Base-by-base conservation (phyloP, 768 basidiomycete genomes). In the Phaeotremella fagi region DNA sequence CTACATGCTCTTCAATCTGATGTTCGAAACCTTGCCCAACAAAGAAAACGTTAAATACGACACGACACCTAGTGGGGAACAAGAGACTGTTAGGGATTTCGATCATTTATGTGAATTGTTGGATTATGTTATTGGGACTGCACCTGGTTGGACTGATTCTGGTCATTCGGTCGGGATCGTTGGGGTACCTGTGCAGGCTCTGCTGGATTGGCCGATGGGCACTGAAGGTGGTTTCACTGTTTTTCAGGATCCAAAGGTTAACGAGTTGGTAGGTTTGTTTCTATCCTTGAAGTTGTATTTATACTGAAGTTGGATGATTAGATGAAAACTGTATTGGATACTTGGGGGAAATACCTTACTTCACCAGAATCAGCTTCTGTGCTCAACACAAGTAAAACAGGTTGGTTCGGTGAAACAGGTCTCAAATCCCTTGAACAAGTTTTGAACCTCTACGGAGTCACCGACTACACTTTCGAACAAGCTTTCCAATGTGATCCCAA, bases 391-490 rank as follows among this genome's bases (percentile, higher is more conserved):
- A 64, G 62, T 16, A 59, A 70, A 0, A 67, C 73, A n/a, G 80
- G 80, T 0, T 84, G 82, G 83, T 79, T 84, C 58, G 74, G 78
- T 5, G 54, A 60, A 0, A 51, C 64, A 1, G 81, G 78, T 0
- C 23, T 70, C n/a, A 47, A 56, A 18, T 43, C 55, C 0, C 50
- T 75, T 3, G 65, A 64, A 35, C 44, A 61, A 18, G 75, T 75
- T 18, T 72, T 64, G 35, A 74, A 74, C 54, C 26, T 54, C 31
- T 70, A 60, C 2, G 55, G 55, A 16, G 26, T 7, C 24, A 67
- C 69, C 18, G 36, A 64, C 14, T 46, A 52, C 56, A 60, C 60
- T 29, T 82, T 82, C 49, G 63, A 62, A 4, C 55, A 77, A 12
- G 72, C 75, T 20, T 82, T 75, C 61, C 61, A 74, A 11, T 80